Evolutionary conservation across 108 stramenopile genomes (phyloP).

Genomic region (Cylindrotheca fusiformis): DNA sequence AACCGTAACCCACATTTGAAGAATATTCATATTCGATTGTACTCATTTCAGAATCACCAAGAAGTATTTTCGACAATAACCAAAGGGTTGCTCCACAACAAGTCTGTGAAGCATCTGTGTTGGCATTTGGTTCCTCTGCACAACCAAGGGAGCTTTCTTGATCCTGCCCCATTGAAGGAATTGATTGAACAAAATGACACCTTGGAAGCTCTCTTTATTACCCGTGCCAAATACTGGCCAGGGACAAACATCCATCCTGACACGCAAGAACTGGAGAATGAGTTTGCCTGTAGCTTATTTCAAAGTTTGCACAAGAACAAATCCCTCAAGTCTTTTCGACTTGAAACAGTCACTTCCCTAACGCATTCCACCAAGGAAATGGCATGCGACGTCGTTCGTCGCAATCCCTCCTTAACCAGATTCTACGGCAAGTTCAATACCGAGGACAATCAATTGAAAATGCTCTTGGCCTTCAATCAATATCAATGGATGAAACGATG

Average conservation of each 20-base stretch:
- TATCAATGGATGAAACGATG: neutral
- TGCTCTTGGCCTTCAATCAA: neutral
- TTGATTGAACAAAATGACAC: neutral
- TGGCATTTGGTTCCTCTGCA: neutral
- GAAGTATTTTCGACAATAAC: neutral
- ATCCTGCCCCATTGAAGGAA: neutral
- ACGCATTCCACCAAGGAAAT: neutral
- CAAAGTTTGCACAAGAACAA: neutral
- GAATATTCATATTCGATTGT: constrained; percentile 2
- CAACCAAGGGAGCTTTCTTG: neutral
- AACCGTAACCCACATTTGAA: neutral
- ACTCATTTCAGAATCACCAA: neutral
- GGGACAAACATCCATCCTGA: neutral
- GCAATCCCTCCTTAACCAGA: neutral
- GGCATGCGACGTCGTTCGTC: neutral
- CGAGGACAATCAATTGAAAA: neutral
- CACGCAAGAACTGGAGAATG: neutral
- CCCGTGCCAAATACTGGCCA: neutral
- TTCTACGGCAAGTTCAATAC: neutral
- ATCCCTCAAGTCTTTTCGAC: neutral
- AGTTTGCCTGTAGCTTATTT: neutral
- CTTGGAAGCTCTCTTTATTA: neutral
- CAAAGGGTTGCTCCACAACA: neutral
- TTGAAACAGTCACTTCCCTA: neutral
- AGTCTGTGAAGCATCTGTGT: neutral